Evolutionary conservation across 192 early-diverging fungal genomes (phyloP).

Genomic region (Umbelopsis vinacea): DNA sequence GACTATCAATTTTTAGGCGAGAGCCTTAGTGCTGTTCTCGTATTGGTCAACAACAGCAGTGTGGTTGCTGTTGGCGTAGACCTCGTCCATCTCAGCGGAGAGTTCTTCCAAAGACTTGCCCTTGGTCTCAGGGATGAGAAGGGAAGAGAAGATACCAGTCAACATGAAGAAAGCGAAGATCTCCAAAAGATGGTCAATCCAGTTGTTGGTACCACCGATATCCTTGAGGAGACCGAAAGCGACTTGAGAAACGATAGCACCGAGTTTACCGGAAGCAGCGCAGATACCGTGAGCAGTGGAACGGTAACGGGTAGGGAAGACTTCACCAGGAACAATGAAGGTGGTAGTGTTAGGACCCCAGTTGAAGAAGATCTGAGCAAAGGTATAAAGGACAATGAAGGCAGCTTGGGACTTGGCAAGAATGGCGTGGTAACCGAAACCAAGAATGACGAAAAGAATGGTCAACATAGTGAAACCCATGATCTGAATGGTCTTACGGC

Average conservation of each 20-base stretch:
- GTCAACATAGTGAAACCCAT: conserved; percentile 83
- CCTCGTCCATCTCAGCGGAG: conserved; percentile 47
- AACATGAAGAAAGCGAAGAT: conserved; percentile 82
- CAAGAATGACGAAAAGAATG: conserved; percentile 74
- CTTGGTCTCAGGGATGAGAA: conserved; percentile 79
- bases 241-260: conserved; percentile 76
- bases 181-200: conserved; percentile 63
- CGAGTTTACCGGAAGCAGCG: conserved; percentile 79
- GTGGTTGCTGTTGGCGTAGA: conserved; percentile 6
- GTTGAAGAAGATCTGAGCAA: conserved; percentile 86
- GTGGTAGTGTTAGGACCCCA: conserved; percentile 96
- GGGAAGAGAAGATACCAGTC: conserved; percentile 65
- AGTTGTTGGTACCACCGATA: conserved; percentile 65
- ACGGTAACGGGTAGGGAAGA: conserved; percentile 82
- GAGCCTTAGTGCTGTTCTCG: background rate
- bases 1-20: background rate
- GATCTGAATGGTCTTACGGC: conserved; percentile 93
- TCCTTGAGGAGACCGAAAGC: conserved; percentile 75
- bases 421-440: conserved; percentile 74
- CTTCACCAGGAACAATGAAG: conserved; percentile 83
- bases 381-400: conserved; percentile 69
- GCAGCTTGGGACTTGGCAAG: conserved; percentile 54
- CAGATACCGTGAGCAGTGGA: conserved; percentile 83
- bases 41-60: background rate
- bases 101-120: conserved; percentile 80